Conservation (phyloP, 192 early-diverging fungal genomes). For the Obelidium mucronatum region DNA sequence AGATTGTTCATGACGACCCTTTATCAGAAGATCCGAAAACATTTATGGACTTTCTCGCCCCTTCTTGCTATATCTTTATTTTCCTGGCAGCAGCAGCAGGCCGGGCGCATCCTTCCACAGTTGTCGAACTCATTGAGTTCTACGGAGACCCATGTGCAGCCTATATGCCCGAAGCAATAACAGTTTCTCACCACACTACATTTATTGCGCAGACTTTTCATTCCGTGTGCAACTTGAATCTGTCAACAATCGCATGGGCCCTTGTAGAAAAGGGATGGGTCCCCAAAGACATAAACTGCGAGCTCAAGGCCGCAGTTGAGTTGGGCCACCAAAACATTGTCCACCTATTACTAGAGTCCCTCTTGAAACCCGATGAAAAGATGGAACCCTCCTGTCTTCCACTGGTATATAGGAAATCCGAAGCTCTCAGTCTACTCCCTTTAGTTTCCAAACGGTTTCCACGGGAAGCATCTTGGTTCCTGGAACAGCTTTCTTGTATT, state of each 20-base stretch:
- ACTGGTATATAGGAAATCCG: conserved; percentile 42
- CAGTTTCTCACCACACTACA: conserved; percentile 29
- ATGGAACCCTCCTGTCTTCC: conserved; percentile 44
- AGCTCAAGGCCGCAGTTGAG: conserved; percentile 40
- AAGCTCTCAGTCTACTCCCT: conserved; percentile 44
- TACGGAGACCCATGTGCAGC: conserved; percentile 39
- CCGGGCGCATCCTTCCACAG: conserved; percentile 33
- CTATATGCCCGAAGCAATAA: conserved; percentile 32
- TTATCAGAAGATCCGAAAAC: neutral
- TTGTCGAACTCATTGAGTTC: conserved; percentile 46
- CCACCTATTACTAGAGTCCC: conserved; percentile 45
- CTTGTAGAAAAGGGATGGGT: conserved; percentile 45
- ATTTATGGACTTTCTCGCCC: conserved; percentile 37
- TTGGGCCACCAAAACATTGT: conserved; percentile 52
- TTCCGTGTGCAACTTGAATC: conserved; percentile 44
- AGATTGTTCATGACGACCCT: neutral
- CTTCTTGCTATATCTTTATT: conserved; percentile 42
- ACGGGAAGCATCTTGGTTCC: conserved; percentile 50
- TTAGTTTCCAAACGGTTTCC: conserved; percentile 47
- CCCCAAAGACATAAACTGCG: conserved; percentile 34
- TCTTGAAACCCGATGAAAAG: conserved; percentile 45
- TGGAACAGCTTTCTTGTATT: conserved; percentile 47
- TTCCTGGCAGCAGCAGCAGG: conserved; percentile 42
- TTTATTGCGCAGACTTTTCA: conserved; percentile 44
- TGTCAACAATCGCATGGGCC: conserved; percentile 43